phyloP scores from a whole-genome alignment of 208 protist genomes.

The Acanthamoeba healyi region DNA sequence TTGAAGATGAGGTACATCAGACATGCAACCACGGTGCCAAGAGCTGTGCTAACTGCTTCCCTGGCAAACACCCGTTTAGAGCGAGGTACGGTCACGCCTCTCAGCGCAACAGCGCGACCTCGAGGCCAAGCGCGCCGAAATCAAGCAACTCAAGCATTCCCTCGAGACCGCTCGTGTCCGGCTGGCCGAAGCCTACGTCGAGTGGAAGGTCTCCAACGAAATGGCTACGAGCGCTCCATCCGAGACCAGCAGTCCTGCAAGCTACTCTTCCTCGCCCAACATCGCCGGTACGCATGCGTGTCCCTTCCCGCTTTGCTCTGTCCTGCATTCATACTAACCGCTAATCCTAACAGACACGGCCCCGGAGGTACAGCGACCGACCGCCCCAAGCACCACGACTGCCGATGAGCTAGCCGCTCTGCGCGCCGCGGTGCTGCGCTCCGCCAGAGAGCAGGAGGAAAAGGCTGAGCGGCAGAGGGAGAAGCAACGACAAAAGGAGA shows the following conservation, averaged over 20 bases:
- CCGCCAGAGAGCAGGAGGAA: not conserved
- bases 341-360: not conserved
- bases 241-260: not conserved
- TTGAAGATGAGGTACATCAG: not conserved
- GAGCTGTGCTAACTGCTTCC: no score
- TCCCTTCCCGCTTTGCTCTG: no score
- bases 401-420: not conserved
- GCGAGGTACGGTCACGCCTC: not conserved
- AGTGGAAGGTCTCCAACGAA: slow-evolving; percentile 59
- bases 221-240: not conserved
- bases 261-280: not conserved
- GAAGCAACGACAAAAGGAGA: not conserved
- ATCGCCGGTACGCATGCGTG: not conserved
- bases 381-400: not conserved
- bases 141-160: not conserved
- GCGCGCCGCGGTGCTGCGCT: slow-evolving; percentile 22
- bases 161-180: not conserved
- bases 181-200: slow-evolving; percentile 51
- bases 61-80: no score
- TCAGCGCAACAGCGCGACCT: not conserved
- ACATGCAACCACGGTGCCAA: not conserved
- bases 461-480: not conserved
- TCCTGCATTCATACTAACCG: no score
- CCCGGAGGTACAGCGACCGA: not conserved
- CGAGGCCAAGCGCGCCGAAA: not conserved